Evolutionary conservation across 148 eudicot genomes (phyloP).

Genomic region (Vaccinium darrowii): DNA sequence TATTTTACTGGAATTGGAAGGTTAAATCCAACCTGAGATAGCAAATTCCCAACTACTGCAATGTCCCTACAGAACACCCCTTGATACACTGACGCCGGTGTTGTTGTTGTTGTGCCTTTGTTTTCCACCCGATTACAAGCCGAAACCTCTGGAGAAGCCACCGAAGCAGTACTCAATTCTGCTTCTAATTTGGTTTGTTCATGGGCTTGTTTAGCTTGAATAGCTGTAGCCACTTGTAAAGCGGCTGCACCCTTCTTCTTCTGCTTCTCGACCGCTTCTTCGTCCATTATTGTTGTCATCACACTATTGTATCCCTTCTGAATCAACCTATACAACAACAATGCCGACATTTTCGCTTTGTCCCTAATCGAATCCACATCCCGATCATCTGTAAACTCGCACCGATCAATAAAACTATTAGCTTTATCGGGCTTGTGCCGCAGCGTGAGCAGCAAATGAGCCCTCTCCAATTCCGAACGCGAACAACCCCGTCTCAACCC

Average conservation of each 20-base stretch:
- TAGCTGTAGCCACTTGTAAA: slow-evolving; percentile 32
- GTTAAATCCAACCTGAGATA: slow-evolving; percentile 75
- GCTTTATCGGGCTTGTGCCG: slow-evolving; percentile 88
- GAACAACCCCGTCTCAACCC: slow-evolving; percentile 86
- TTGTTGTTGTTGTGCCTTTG: slow-evolving; percentile 15
- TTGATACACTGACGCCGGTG: slow-evolving; percentile 45
- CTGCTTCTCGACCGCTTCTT: slow-evolving; percentile 56
- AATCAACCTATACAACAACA: slow-evolving; percentile 64
- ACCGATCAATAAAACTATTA: slow-evolving; percentile 62
- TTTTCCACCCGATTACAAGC: slow-evolving; percentile 11
- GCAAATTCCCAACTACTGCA: slow-evolving; percentile 73
- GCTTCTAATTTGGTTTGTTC: slow-evolving; percentile 19
- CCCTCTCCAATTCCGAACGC: slow-evolving; percentile 81
- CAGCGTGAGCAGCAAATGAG: slow-evolving; percentile 68
- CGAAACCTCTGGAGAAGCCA: neutral
- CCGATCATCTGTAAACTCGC: slow-evolving; percentile 66
- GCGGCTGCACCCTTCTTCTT: slow-evolving; percentile 53
- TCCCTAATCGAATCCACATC: slow-evolving; percentile 70
- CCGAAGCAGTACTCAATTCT: neutral
- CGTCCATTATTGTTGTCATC: slow-evolving; percentile 48
- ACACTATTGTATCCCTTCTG: slow-evolving; percentile 67
- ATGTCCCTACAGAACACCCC: slow-evolving; percentile 94
- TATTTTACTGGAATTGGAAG: slow-evolving; percentile 76
- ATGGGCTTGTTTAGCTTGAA: slow-evolving; percentile 29
- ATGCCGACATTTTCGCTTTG: slow-evolving; percentile 60